phyloP scores from a whole-genome alignment of 768 basidiomycete species.

The Macrolepiota fuliginosa region DNA sequence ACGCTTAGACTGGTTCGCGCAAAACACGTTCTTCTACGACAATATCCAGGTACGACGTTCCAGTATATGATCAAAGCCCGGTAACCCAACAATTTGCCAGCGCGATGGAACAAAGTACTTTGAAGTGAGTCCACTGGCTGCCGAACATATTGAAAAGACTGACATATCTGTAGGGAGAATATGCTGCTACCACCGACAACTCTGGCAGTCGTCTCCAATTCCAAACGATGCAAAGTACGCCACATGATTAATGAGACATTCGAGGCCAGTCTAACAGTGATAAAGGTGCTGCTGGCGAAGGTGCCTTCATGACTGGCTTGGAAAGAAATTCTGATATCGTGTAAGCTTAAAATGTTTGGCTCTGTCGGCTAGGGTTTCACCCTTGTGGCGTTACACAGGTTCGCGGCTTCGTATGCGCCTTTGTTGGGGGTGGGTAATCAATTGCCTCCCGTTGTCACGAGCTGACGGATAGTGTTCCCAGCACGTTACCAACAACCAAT shows the following conservation, averaged over 20 bases:
- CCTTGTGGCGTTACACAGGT: slow-evolving; percentile 36
- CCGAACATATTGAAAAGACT: not conserved
- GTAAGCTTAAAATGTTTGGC: slow-evolving; percentile 11
- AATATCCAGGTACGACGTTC: slow-evolving; percentile 26
- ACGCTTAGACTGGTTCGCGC: slow-evolving; percentile 36
- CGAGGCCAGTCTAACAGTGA: not conserved
- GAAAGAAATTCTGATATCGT: slow-evolving; percentile 48
- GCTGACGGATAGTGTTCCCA: slow-evolving; percentile 19
- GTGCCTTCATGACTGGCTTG: slow-evolving; percentile 67
- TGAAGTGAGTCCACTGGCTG: slow-evolving; percentile 30
- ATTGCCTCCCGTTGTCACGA: not conserved
- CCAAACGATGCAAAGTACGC: slow-evolving; percentile 53
- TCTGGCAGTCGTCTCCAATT: slow-evolving; percentile 54
- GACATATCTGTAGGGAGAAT: slow-evolving; percentile 45
- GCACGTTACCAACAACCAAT: slow-evolving; percentile 55
- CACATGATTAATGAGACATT: not conserved
- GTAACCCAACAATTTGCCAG: slow-evolving; percentile 23
- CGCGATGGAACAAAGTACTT: slow-evolving; percentile 63
- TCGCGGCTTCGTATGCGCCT: slow-evolving; percentile 61
- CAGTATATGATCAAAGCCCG: not conserved
- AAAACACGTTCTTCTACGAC: slow-evolving; percentile 41
- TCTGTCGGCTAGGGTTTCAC: too few relatives aligned
- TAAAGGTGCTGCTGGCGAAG: slow-evolving; percentile 53
- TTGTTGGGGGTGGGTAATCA: slow-evolving; percentile 41
- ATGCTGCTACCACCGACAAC: slow-evolving; percentile 55